Conservation (phyloP, 371 early-diverging fungal species). For the Rhizopus delemar region DNA sequence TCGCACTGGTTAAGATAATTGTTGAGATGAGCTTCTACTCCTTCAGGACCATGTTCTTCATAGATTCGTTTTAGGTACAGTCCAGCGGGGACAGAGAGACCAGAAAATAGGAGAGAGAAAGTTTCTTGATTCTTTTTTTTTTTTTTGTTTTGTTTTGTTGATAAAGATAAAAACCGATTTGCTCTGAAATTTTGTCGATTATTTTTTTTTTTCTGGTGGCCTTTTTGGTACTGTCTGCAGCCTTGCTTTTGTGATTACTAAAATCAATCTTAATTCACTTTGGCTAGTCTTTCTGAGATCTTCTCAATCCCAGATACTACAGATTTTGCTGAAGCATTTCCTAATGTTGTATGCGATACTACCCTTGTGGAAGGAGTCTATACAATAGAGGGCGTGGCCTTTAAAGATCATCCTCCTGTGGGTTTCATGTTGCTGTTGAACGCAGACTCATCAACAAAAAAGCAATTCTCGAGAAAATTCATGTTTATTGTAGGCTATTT, state of each 20-base stretch:
- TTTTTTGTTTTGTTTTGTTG: too few relatives aligned
- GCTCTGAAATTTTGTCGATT: too few relatives aligned
- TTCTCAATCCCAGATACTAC: slow-evolving; percentile 12
- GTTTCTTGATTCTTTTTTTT: too few relatives aligned
- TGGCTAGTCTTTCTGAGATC: slow-evolving; percentile 13
- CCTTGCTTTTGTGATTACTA: slow-evolving; percentile 13
- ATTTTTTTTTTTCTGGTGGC: slow-evolving; percentile 7
- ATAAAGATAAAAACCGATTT: too few relatives aligned
- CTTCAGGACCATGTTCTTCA: too few relatives aligned
- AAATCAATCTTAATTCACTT: slow-evolving; percentile 10
- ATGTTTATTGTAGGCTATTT: slow-evolving; percentile 13
- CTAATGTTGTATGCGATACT: slow-evolving; percentile 21
- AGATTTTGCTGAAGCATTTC: slow-evolving; percentile 24
- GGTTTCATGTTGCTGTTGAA: slow-evolving; percentile 26
- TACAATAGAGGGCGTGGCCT: slow-evolving; percentile 25
- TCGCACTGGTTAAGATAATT: too few relatives aligned
- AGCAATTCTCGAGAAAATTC: slow-evolving; percentile 13
- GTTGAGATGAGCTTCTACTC: too few relatives aligned
- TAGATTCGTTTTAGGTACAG: too few relatives aligned
- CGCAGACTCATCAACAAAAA: slow-evolving; percentile 22
- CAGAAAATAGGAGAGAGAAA: too few relatives aligned
- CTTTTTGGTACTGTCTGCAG: slow-evolving; percentile 6
- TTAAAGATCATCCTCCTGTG: slow-evolving; percentile 16
- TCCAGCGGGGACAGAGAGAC: too few relatives aligned
- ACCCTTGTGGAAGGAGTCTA: slow-evolving; percentile 17